phyloP scores from a whole-genome alignment of 2,329 filamentous ascomycete species.

The Fusarium camptoceras region DNA sequence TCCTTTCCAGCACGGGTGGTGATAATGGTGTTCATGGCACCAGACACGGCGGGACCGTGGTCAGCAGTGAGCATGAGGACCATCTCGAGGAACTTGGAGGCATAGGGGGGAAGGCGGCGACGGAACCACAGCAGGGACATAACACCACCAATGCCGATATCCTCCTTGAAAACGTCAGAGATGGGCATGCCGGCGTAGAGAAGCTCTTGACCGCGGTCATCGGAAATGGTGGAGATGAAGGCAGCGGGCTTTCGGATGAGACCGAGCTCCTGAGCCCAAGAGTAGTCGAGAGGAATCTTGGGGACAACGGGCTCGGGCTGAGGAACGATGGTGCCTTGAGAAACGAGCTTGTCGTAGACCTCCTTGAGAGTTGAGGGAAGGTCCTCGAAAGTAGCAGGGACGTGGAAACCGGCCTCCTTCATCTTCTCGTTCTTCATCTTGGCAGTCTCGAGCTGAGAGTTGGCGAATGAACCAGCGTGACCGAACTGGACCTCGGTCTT shows the following conservation, averaged over 20 bases:
- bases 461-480: conserved; percentile 97
- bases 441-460: conserved; percentile 98
- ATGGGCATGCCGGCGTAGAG: conserved; percentile 99
- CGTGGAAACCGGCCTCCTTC: conserved; percentile 92
- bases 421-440: conserved; percentile 97
- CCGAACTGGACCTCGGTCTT: conserved; percentile 99
- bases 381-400: conserved; percentile 97
- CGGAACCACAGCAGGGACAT: conserved; percentile 99
- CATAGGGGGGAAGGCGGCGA: conserved; percentile 93
- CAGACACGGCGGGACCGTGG: conserved; percentile 97
- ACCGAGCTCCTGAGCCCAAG: conserved; percentile 98
- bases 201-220: conserved; percentile 99
- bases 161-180: conserved; percentile 99
- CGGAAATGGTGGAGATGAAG: conserved; percentile 99
- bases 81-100: conserved; percentile 99
- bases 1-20: conserved; percentile 99
- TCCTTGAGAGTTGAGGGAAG: conserved; percentile 80
- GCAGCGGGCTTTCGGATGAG: conserved; percentile 99
- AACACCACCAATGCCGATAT: conserved; percentile 99
- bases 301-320: conserved; percentile 90
- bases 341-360: conserved; percentile 91
- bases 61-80: conserved; percentile 99
- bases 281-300: conserved; percentile 99
- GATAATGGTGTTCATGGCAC: conserved; percentile 99
- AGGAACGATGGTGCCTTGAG: conserved; percentile 85